A percentile compares a stretch with the other conserved stretches of the same genome.
phyloP scores from a whole-genome alignment of 2,329 filamentous ascomycete genomes.

The Epichloe sylvatica region DNA sequence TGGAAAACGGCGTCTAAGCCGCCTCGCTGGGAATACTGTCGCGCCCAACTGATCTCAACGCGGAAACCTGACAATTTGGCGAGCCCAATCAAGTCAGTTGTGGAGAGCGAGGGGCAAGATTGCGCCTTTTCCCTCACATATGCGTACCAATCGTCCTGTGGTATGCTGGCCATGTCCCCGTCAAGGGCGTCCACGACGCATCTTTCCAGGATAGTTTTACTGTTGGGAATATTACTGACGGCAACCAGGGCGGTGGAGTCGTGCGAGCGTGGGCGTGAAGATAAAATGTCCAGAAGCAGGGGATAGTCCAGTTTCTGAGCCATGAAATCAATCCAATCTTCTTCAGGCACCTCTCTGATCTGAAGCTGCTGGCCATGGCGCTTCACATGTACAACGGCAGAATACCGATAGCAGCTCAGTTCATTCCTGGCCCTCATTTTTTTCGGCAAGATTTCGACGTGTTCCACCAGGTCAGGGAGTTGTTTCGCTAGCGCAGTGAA shows the following conservation, averaged over 20 bases:
- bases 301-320: background rate
- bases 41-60: conserved; percentile 30
- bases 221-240: conserved; percentile 9
- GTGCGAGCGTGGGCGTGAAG: background rate
- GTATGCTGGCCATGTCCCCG: background rate
- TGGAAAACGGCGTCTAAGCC: conserved; percentile 13
- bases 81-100: conserved; percentile 9
- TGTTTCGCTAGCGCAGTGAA: conserved; percentile 9
- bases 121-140: background rate
- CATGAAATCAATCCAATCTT: conserved; percentile 5
- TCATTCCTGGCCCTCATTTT: conserved; percentile 14
- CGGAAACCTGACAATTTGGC: conserved; percentile 25
- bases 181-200: conserved; percentile 3
- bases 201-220: conserved; percentile 16
- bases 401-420: conserved; percentile 14
- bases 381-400: conserved; percentile 11
- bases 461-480: conserved; percentile 7
- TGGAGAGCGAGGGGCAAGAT: conserved; percentile 1
- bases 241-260: background rate
- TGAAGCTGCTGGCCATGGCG: background rate
- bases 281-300: background rate
- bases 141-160: background rate
- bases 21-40: conserved; percentile 15
- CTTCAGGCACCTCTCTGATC: background rate
- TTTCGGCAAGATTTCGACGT: conserved; percentile 15